A percentile compares a stretch with the other conserved stretches of the same genome.
phyloP scores from a whole-genome alignment of 805 yeast species.

The Nakazawaea laoshanensis region DNA sequence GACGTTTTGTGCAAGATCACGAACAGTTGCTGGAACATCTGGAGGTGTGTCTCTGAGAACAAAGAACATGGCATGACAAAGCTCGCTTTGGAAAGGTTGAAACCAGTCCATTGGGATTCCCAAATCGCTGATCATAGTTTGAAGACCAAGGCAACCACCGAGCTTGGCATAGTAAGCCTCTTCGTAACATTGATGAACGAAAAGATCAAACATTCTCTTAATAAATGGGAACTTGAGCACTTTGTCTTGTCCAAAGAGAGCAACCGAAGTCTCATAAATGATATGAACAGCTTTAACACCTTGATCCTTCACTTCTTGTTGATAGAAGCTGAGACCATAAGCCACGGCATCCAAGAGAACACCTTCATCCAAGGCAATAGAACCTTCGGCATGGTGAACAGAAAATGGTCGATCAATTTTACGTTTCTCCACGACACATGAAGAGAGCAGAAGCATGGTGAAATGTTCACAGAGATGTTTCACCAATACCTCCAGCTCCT shows the following conservation, averaged over 20 bases:
- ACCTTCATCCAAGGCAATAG: conserved; percentile 57
- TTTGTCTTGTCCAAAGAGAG: conserved; percentile 62
- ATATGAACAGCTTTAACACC: conserved; percentile 61
- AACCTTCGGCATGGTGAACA: conserved; percentile 75
- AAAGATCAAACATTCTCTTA: conserved; percentile 67
- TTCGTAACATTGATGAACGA: conserved; percentile 87
- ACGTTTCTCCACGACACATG: conserved; percentile 59
- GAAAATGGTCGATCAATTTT: conserved; percentile 64
- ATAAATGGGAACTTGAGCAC: conserved; percentile 69
- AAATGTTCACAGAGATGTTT: conserved; percentile 70
- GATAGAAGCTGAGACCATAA: conserved; percentile 73
- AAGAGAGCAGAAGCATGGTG: conserved; percentile 68
- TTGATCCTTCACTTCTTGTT: conserved; percentile 56
- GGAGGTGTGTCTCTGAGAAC: conserved; percentile 84
- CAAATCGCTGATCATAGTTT: conserved; percentile 61
- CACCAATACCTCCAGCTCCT: conserved; percentile 56
- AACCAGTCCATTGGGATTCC: conserved; percentile 68
- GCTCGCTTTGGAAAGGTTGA: conserved; percentile 69
- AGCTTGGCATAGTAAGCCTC: conserved; percentile 79
- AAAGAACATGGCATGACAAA: conserved; percentile 79
- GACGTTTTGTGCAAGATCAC: conserved; percentile 61
- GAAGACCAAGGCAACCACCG: conserved; percentile 84
- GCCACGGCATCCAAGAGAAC: conserved; percentile 68
- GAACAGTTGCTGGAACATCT: conserved; percentile 77
- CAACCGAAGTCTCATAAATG: conserved; percentile 51